Base-by-base conservation (phyloP, 2,329 filamentous ascomycete species). In the Aschersonia sp. region DNA sequence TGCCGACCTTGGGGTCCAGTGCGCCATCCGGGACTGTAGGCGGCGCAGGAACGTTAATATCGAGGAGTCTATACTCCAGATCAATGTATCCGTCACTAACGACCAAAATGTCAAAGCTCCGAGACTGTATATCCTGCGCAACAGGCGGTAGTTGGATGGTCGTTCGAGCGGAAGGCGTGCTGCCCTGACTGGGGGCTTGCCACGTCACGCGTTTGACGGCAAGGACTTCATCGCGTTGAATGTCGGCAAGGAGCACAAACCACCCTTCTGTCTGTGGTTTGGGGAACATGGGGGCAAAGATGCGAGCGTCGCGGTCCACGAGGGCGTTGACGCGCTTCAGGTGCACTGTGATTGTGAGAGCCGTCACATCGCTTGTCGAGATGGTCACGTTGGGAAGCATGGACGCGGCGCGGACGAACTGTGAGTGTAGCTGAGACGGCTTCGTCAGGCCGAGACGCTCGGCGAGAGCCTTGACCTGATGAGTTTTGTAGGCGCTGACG, bases 211-310 rank as follows among this genome's bases (percentile, higher is more conserved):
- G 74, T 73, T 95, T 97, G 52, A 98, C 71, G 3, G 85, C 91
- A 4, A 95, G 65, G 40, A 97, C 74, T 55, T 96, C 87, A 50
- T 91, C 87, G 5, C 67, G 75, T 1, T 69, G 69, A 2, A 76
- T 58, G 55, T 85, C 80, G 5, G 80, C 82, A 0, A 94, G 74
- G 29, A 97, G 61, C 10, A 92, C 78, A 63, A 98, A 97, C 77
- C 83, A 97, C 0, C 89, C 89, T 59, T 98, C 92, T 0, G 81
- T 92, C 65, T 98, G 92, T 12, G 89, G 81, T 65, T 98, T 98
- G 1, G 91, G 91, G 66, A 94, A 97, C 29, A 78, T 76, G 3
- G 94, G 91, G 0, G 92, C 88, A 57, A 83, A 95, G 60, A 96
- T 84, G 51, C 84, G 78, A 45, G 78, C 81, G 1, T 89, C 84